These are phyloP conservation scores for Aristolochia contorta DNA, from an alignment of 164 flowering plant genomes.

Conservation along the genomic window DNA sequence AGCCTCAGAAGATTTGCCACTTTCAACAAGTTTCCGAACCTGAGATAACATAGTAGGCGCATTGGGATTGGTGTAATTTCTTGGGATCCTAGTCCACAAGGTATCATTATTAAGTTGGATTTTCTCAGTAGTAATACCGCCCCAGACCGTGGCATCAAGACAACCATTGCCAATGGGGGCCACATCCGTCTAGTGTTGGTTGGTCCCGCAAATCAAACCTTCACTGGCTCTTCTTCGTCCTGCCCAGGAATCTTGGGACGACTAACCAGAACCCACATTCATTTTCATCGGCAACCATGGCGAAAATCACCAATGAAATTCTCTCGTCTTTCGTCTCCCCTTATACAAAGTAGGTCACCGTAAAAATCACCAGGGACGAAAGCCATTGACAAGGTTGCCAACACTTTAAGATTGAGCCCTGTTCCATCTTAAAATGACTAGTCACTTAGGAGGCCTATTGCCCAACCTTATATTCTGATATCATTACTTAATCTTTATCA, in stretches of 20 bases:
- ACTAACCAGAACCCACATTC: conserved; percentile 57
- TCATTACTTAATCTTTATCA: too few species aligned
- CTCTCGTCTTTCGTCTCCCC: too few species aligned
- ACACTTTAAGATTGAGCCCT: too few species aligned
- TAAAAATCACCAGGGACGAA: too few species aligned
- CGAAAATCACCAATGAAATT: neutral
- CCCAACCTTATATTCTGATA: too few species aligned
- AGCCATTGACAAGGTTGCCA: too few species aligned
- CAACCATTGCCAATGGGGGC: conserved; percentile 90
- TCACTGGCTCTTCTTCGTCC: conserved; percentile 25
- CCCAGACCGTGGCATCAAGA: conserved; percentile 96
- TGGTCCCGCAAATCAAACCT: conserved; percentile 48
- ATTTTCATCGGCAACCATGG: conserved; percentile 20
- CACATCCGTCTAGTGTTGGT: conserved; percentile 92
- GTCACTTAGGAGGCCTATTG: too few species aligned
- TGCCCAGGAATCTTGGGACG: conserved; percentile 37
- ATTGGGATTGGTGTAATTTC: conserved; percentile 52
- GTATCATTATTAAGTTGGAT: conserved; percentile 87
- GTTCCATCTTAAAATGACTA: too few species aligned
- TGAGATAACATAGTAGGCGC: conserved; percentile 54
- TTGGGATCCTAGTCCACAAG: conserved; percentile 91
- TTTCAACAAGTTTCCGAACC: conserved; percentile 73
- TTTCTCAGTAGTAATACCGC: conserved; percentile 52
- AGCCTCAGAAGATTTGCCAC: conserved; percentile 55
- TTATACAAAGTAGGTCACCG: too few species aligned